A percentile compares a stretch with the other conserved stretches of the same genome.
These are phyloP conservation scores for Sporisorium sorghi DNA, from an alignment of 1,284 basidiomycete genomes.

Conservation along the genomic window DNA sequence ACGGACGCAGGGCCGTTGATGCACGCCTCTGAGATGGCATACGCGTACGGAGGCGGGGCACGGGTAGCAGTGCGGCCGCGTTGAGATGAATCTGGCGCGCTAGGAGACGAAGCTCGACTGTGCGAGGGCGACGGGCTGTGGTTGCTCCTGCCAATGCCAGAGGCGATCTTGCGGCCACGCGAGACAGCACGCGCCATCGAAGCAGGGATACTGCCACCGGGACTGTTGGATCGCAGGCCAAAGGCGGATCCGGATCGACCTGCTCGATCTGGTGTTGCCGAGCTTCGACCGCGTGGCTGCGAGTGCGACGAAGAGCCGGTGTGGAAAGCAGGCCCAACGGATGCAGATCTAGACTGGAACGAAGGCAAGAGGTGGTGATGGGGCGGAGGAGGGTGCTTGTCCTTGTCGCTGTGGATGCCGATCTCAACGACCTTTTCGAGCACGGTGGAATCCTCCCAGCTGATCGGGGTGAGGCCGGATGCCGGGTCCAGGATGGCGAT, in stretches of 20 bases:
- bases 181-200: constrained; percentile 58
- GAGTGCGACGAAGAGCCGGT: constrained; percentile 22
- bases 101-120: constrained; percentile 49
- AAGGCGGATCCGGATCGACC: constrained; percentile 50
- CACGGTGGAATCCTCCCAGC: constrained; percentile 65
- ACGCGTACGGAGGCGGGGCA: constrained; percentile 39
- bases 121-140: constrained; percentile 51
- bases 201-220: constrained; percentile 49
- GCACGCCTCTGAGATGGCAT: constrained; percentile 37
- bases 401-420: constrained; percentile 55
- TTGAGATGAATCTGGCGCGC: constrained; percentile 24
- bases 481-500: constrained; percentile 63
- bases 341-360: constrained; percentile 39
- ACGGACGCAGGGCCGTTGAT: constrained; percentile 15
- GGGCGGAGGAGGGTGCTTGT: constrained; percentile 22
- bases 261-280: constrained; percentile 37
- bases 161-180: constrained; percentile 46
- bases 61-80: constrained; percentile 42
- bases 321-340: constrained; percentile 24
- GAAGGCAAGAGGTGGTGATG: constrained; percentile 28
- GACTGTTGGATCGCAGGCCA: constrained; percentile 41
- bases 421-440: constrained; percentile 67
- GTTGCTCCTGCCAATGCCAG: constrained; percentile 48
- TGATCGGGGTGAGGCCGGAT: constrained; percentile 54
- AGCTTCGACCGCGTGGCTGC: constrained; percentile 34